Base-by-base conservation (phyloP, 2,329 filamentous ascomycete genomes). In the Corniculantispora saksenae region DNA sequence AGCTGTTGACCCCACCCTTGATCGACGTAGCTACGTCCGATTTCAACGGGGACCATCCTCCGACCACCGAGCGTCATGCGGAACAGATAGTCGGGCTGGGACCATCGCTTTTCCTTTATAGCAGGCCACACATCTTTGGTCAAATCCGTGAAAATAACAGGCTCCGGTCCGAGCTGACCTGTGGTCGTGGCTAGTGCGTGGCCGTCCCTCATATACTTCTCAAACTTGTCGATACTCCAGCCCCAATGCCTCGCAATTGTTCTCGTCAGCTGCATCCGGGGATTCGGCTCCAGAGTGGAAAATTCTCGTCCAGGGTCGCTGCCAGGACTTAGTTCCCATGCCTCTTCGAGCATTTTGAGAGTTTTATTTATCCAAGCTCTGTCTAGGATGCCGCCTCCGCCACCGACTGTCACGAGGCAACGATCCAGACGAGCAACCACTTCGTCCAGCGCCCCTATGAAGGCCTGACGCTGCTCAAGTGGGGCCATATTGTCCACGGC, bases 11-110 rank as follows among this genome's bases (percentile, higher is more conserved):
- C 88, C 94, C 94, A 97, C 25, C 83, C 89, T 23, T 86, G 85
- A 68, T 97, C 93, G 1, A 93, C 94, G 73, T 98, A 99, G 72
- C 91, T 95, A 55, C 91, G 83, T 0, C 95, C 94, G 2, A 95
- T 77, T 75, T 98, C 94, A 3, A 97, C 85, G 0, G 94, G 94
- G 0, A 98, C 91, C 0, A 97, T 84, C 13, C 95, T 84, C 38
- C 89, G 82, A 0, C 95, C 95, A 3, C 82, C 85, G 43, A 97
- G 87, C 0, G 94, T 97, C 63, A 82, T 84, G 13, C 86, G 82
- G 13, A 93, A 81, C 64, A 97, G 87, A 75, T 97, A 97, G 0
- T 81, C 79, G 0, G 89, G 88, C n/a, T 83, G 86, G 10, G 80
- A 82, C 95, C 95, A 99, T 0, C 87, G 86, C 1, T 83, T 81